A percentile compares a stretch with the other conserved stretches of the same genome.
These are phyloP conservation scores for Phytophthora cactorum DNA, from an alignment of 352 stramenopile genomes.

Conservation along the genomic window DNA sequence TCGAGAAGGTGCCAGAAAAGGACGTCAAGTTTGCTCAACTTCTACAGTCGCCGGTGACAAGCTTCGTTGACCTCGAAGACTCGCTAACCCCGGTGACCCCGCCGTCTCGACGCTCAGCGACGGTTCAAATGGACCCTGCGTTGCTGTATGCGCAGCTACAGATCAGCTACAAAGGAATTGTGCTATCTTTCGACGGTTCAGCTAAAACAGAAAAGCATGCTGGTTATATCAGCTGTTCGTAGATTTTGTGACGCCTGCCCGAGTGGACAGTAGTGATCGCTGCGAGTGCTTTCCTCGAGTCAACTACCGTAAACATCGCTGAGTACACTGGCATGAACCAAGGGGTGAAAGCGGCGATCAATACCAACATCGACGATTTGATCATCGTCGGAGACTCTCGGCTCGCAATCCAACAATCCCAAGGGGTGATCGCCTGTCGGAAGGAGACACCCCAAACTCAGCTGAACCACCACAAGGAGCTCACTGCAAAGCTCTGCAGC, in stretches of 20 bases:
- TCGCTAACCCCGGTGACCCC: constrained; percentile 5
- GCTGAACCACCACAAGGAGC: not conserved
- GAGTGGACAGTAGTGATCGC: constrained; percentile 23
- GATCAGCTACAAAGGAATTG: constrained; percentile 1
- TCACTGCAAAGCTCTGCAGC: not conserved
- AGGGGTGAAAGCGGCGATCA: not conserved
- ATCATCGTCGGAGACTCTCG: not conserved
- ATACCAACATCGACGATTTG: not conserved
- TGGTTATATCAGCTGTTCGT: constrained; percentile 13
- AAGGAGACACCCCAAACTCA: not conserved
- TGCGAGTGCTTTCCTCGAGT: constrained; percentile 11
- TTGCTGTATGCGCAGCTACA: not conserved
- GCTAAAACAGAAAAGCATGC: constrained; percentile 19
- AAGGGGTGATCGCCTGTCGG: not conserved
- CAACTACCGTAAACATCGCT: constrained; percentile 29
- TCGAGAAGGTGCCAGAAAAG: not conserved
- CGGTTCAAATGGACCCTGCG: not conserved
- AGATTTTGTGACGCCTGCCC: constrained; percentile 23
- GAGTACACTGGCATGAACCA: constrained; percentile 22
- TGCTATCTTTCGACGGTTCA: constrained; percentile 31
- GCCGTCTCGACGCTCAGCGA: not conserved
- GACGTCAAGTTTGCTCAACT: constrained; percentile 8
- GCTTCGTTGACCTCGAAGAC: constrained; percentile 11
- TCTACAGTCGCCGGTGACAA: constrained; percentile 9
- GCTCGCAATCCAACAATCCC: not conserved